Conservation (phyloP, 768 basidiomycete genomes). For the Symmetrospora coprosmae region DNA sequence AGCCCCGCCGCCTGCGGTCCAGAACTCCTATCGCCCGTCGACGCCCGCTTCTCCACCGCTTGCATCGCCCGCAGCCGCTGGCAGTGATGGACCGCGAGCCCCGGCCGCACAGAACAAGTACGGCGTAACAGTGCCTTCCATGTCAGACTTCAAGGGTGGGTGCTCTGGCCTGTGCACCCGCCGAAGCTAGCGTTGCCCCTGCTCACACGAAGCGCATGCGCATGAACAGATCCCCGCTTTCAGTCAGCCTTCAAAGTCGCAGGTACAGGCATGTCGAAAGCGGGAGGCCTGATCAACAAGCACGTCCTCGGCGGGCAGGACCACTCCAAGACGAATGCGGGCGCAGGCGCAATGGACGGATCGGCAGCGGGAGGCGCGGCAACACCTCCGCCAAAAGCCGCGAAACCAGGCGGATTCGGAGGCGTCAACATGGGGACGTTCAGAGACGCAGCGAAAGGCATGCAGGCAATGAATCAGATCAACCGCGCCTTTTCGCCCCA, state of each 20-base stretch:
- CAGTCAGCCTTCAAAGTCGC: slow-evolving; percentile 15
- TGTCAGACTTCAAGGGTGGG: slow-evolving; percentile 15
- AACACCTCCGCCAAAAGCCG: no score
- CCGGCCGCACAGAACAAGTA: background rate
- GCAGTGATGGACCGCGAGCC: background rate
- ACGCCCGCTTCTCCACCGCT: slow-evolving; percentile 1
- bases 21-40: background rate
- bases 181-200: no score
- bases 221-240: slow-evolving; percentile 17
- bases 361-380: no score
- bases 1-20: slow-evolving; percentile 2
- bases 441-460: no score
- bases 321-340: no score
- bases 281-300: slow-evolving; percentile 8
- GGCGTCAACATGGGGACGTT: no score
- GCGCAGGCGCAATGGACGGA: no score
- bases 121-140: slow-evolving; percentile 9
- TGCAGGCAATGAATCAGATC: no score
- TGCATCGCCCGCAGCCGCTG: background rate
- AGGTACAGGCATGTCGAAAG: background rate
- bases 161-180: no score
- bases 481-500: no score
- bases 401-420: no score
- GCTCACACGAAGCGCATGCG: no score
- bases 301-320: slow-evolving; percentile 4